Conservation (phyloP, 1,139 yeast genomes). For the Yamadazyma diospyri region DNA sequence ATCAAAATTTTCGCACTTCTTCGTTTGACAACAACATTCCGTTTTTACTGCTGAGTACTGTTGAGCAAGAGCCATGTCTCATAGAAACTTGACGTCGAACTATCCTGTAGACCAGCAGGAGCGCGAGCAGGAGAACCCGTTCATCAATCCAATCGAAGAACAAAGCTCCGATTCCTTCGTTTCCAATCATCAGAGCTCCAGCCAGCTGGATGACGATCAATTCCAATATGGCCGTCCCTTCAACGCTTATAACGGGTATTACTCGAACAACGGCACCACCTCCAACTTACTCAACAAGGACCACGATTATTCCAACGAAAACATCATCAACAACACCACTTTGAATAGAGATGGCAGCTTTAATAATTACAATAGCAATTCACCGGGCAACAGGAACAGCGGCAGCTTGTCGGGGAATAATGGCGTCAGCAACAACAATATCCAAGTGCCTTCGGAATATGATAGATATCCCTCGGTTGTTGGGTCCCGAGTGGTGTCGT, state of each 20-base stretch:
- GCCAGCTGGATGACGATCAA: conserved; percentile 23
- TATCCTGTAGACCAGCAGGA: conserved; percentile 17
- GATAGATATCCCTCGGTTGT: conserved; percentile 57
- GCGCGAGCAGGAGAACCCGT: conserved; percentile 22
- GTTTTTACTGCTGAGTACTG: too few relatives aligned
- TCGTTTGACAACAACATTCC: conserved; percentile 1
- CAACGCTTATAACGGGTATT: conserved; percentile 42
- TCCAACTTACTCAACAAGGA: conserved; percentile 30
- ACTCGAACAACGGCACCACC: conserved; percentile 40
- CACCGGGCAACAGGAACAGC: conserved; percentile 6
- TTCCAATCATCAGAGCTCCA: conserved; percentile 21
- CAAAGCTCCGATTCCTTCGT: conserved; percentile 23
- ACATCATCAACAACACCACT: conserved; percentile 13
- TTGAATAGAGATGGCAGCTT: conserved; percentile 8
- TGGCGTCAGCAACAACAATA: conserved; percentile 8
- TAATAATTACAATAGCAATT: conserved; percentile 1
- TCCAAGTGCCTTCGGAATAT: conserved; percentile 48
- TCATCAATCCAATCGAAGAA: conserved; percentile 24
- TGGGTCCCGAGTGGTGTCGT: conserved; percentile 47
- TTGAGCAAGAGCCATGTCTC: too few relatives aligned
- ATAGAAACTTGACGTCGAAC: conserved; percentile 31
- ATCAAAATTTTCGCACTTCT: conserved; percentile 2
- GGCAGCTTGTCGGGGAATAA: conserved; percentile 8
- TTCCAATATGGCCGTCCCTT: conserved; percentile 37
- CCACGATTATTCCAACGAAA: conserved; percentile 7